Percentiles rank a stretch among this genome's conserved stretches.
phyloP scores from a whole-genome alignment of 1,284 basidiomycete species.

The Trichosporon faecale region DNA sequence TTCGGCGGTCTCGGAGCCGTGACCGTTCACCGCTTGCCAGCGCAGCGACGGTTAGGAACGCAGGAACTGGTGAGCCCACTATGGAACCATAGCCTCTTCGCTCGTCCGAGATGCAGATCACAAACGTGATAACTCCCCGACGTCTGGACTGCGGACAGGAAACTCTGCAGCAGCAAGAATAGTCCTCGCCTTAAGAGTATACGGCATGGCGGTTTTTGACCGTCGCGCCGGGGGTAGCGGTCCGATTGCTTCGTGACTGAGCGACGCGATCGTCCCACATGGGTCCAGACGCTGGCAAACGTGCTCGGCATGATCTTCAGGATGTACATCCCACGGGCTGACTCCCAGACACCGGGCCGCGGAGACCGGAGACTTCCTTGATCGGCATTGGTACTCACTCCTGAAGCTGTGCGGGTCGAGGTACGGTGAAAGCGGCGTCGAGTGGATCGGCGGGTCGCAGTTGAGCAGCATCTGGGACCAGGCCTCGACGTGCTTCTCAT shows the following conservation, averaged over 20 bases:
- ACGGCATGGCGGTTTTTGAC: not conserved
- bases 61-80: no score
- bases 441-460: slow-evolving; percentile 69
- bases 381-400: slow-evolving; percentile 30
- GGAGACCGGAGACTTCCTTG: not conserved
- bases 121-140: not conserved
- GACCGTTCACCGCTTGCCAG: not conserved
- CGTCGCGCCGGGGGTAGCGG: not conserved
- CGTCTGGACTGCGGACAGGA: not conserved
- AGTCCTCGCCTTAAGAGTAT: not conserved
- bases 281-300: not conserved
- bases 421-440: slow-evolving; percentile 75
- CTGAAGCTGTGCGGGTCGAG: slow-evolving; percentile 65
- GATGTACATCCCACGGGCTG: no score
- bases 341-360: no score
- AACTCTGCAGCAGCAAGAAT: not conserved
- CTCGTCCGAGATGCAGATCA: not conserved
- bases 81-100: not conserved
- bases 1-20: not conserved
- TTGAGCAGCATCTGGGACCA: slow-evolving; percentile 79
- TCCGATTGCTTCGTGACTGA: not conserved
- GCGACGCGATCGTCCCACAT: not conserved
- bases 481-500: slow-evolving; percentile 63
- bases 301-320: not conserved
- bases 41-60: not conserved